Evolutionary conservation across 306 rosid species (phyloP).

Genomic region (Adenanthera pavonina): DNA sequence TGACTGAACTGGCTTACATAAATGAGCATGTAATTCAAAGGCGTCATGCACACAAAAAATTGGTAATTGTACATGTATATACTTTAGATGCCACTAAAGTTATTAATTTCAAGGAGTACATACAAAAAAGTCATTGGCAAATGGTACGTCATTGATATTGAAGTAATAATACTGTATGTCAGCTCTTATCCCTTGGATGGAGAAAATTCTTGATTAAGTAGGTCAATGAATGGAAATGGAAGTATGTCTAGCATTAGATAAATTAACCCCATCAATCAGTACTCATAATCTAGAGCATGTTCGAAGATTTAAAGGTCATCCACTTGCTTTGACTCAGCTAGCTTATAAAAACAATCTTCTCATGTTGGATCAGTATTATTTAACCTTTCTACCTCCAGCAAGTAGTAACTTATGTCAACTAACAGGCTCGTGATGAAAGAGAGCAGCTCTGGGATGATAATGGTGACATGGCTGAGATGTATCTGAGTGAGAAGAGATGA

Average conservation of each 20-base stretch:
- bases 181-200: constrained; percentile 29
- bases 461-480: constrained; percentile 99
- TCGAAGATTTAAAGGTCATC: constrained; percentile 93
- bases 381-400: constrained; percentile 19
- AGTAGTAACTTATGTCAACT: constrained; percentile 34
- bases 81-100: background rate
- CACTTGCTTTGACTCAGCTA: constrained; percentile 87
- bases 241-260: constrained; percentile 89
- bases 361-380: constrained; percentile 21
- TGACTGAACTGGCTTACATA: background rate
- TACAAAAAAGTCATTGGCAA: constrained; percentile 13
- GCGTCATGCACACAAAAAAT: background rate
- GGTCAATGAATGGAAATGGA: constrained; percentile 77
- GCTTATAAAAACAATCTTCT: constrained; percentile 46
- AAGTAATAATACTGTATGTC: constrained; percentile 30
- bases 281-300: constrained; percentile 87
- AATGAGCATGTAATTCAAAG: constrained; percentile 22
- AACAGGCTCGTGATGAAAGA: constrained; percentile 94
- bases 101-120: background rate
- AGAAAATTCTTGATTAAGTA: constrained; percentile 49
- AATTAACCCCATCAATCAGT: constrained; percentile 74
- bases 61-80: background rate
- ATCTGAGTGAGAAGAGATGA: constrained; percentile 88
- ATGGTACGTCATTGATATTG: background rate
- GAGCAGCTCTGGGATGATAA: constrained; percentile 99